A percentile compares a stretch with the other conserved stretches of the same genome.
phyloP scores from a whole-genome alignment of 2,329 filamentous ascomycete genomes.

The Amauroascus verrucosus region DNA sequence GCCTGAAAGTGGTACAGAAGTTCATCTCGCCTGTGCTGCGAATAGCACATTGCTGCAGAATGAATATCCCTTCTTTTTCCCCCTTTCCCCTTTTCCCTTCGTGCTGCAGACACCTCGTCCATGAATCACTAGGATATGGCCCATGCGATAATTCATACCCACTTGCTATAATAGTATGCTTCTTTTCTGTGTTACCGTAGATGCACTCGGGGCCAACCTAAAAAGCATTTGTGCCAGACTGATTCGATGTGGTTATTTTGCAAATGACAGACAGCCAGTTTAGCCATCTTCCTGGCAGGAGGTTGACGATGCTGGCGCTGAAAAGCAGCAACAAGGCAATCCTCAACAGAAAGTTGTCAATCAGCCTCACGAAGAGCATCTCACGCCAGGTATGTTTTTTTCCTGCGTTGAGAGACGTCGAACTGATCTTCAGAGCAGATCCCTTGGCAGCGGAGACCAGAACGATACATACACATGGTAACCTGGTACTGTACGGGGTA shows the following conservation, averaged over 20 bases:
- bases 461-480: too few species aligned
- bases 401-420: background rate
- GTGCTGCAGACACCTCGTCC: conserved; percentile 2
- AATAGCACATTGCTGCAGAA: background rate
- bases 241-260: background rate
- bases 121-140: background rate
- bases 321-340: too few species aligned
- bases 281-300: too few species aligned
- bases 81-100: too few species aligned
- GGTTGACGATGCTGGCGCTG: too few species aligned
- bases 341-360: too few species aligned
- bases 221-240: background rate
- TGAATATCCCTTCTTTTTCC: background rate
- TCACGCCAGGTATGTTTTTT: too few species aligned
- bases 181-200: background rate
- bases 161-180: background rate
- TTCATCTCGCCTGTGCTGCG: background rate
- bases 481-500: background rate
- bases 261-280: too few species aligned
- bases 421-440: conserved; percentile 10
- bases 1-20: background rate
- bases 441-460: conserved; percentile 3
- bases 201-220: background rate
- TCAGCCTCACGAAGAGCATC: too few species aligned
- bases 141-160: background rate